Percentiles rank a stretch among this genome's conserved stretches.
Evolutionary conservation across 139 green algal genomes (phyloP).

Genomic region (Closterium sp.): DNA sequence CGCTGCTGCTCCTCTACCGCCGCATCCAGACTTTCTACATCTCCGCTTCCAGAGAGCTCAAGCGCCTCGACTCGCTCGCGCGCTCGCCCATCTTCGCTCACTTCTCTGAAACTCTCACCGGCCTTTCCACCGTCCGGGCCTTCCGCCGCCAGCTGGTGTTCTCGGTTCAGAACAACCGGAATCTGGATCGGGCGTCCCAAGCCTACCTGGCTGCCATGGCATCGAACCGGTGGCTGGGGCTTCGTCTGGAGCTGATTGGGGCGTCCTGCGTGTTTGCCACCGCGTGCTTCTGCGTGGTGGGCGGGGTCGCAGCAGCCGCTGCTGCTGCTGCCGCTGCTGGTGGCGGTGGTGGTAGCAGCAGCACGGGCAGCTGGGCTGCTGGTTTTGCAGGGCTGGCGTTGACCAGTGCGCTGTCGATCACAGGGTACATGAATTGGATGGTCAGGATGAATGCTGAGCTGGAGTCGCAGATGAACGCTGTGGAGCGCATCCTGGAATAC

Average conservation of each 20-base stretch:
- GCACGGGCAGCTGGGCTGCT: not conserved
- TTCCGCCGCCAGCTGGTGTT: slow-evolving; percentile 59
- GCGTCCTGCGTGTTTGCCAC: slow-evolving; percentile 56
- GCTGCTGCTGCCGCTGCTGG: slow-evolving; percentile 83
- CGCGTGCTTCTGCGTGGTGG: slow-evolving; percentile 20
- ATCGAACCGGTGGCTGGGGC: slow-evolving; percentile 85
- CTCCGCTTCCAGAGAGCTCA: slow-evolving; percentile 71
- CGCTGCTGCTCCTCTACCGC: slow-evolving; percentile 48
- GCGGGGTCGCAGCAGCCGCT: not conserved
- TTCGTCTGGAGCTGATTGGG: slow-evolving; percentile 91
- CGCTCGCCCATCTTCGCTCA: slow-evolving; percentile 80
- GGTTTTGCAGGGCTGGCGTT: slow-evolving; percentile 82
- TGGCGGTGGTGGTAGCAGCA: not conserved
- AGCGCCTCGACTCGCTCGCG: slow-evolving; percentile 82
- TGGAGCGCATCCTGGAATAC: slow-evolving; percentile 88
- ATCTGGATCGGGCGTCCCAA: slow-evolving; percentile 46
- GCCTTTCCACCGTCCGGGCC: slow-evolving; percentile 88
- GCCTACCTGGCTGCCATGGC: slow-evolving; percentile 45
- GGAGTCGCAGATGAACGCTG: slow-evolving; percentile 74
- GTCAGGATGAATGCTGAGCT: slow-evolving; percentile 83
- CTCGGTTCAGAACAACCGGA: not conserved
- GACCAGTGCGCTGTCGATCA: slow-evolving; percentile 84
- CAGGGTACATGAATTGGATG: slow-evolving; percentile 85
- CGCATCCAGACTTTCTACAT: slow-evolving; percentile 49
- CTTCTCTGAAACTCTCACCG: slow-evolving; percentile 61